Evolutionary conservation across 495 filamentous ascomycete genomes (phyloP).

Genomic region (Xylaria bambusicola): DNA sequence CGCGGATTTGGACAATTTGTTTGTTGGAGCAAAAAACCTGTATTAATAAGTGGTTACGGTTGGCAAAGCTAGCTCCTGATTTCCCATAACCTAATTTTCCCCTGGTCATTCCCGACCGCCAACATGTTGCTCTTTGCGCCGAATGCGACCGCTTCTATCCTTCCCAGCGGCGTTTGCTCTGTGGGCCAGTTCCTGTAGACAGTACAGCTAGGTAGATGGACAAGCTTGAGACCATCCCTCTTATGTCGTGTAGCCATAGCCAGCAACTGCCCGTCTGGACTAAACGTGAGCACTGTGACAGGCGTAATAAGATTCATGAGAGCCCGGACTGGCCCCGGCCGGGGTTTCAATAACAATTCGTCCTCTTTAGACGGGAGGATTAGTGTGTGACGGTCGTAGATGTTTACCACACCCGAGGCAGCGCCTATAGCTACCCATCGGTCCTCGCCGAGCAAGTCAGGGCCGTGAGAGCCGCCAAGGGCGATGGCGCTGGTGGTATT

Average conservation of each 20-base stretch:
- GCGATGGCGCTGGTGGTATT: slow-evolving; percentile 81
- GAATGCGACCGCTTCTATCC: slow-evolving; percentile 79
- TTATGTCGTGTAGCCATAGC: slow-evolving; percentile 82
- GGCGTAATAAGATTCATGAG: slow-evolving; percentile 88
- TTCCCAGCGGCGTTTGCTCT: slow-evolving; percentile 80
- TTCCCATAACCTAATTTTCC: slow-evolving; percentile 86
- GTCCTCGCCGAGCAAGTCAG: slow-evolving; percentile 70
- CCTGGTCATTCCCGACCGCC: slow-evolving; percentile 83
- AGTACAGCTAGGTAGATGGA: slow-evolving; percentile 88
- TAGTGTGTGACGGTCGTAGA: slow-evolving; percentile 78
- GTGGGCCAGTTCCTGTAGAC: slow-evolving; percentile 98
- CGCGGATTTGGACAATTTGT: neutral
- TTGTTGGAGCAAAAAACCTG: slow-evolving; percentile 4
- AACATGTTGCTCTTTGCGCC: slow-evolving; percentile 68
- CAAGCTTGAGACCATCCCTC: slow-evolving; percentile 82
- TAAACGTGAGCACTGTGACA: slow-evolving; percentile 73
- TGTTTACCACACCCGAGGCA: slow-evolving; percentile 81
- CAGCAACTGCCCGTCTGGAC: slow-evolving; percentile 84
- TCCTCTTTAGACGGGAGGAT: slow-evolving; percentile 50
- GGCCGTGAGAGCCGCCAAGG: slow-evolving; percentile 65
- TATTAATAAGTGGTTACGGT: slow-evolving; percentile 8
- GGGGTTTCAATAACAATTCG: slow-evolving; percentile 55
- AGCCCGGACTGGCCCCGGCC: slow-evolving; percentile 67
- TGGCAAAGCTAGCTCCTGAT: slow-evolving; percentile 50
- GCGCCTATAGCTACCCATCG: slow-evolving; percentile 87